These are phyloP conservation scores for Suillus ampliporus DNA, from an alignment of 768 basidiomycete species.

Conservation along the genomic window DNA sequence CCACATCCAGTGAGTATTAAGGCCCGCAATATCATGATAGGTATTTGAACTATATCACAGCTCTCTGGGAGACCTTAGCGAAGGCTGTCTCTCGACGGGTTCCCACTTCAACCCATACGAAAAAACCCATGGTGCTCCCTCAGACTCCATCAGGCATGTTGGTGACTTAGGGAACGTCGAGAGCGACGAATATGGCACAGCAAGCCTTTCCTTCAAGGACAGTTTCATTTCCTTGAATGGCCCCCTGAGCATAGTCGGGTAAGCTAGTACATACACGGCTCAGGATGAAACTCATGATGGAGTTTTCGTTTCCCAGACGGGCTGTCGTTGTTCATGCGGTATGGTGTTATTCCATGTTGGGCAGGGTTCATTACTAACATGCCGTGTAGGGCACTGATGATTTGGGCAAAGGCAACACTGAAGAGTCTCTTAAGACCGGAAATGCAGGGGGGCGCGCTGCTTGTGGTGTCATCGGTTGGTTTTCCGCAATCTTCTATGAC, in stretches of 20 bases:
- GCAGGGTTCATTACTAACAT: constrained; percentile 16
- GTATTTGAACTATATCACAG: constrained; percentile 12
- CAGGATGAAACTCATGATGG: constrained; percentile 8
- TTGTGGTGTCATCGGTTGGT: constrained; percentile 78
- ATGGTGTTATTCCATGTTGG: constrained; percentile 18
- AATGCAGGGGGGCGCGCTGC: constrained; percentile 80
- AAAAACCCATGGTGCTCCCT: constrained; percentile 68
- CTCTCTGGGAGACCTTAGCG: constrained; percentile 62
- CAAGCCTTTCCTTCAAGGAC: constrained; percentile 64
- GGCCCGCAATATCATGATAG: constrained; percentile 27
- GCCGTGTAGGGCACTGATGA: constrained; percentile 71
- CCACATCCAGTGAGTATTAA: constrained; percentile 73
- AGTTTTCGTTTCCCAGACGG: constrained; percentile 47
- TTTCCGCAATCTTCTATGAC: constrained; percentile 6
- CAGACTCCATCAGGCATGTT: constrained; percentile 62
- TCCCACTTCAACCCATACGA: constrained; percentile 79
- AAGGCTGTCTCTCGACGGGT: constrained; percentile 73
- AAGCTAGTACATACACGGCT: constrained; percentile 26
- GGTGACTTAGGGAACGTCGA: constrained; percentile 81
- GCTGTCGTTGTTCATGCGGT: constrained; percentile 79
- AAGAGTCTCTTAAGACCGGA: constrained; percentile 78
- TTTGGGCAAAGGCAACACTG: constrained; percentile 69
- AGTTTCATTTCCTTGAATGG: constrained; percentile 69
- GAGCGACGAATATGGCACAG: constrained; percentile 61
- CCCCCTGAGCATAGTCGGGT: constrained; percentile 73